These are phyloP conservation scores for Mallotus repandus DNA, from an alignment of 441 rosid genomes.

Conservation along the genomic window DNA sequence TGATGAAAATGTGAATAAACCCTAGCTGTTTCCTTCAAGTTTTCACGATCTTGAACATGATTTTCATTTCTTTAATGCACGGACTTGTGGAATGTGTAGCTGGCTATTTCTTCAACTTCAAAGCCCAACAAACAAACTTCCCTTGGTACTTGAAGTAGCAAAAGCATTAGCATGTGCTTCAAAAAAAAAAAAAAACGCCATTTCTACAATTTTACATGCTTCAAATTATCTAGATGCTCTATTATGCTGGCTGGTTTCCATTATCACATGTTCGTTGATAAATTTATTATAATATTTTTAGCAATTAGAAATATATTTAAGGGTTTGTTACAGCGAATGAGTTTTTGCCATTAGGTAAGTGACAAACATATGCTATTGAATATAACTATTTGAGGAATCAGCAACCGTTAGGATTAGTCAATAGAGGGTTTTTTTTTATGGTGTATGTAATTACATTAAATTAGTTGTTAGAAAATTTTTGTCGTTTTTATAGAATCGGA, in stretches of 20 bases:
- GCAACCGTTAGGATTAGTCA: too few species aligned
- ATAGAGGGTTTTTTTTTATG: too few species aligned
- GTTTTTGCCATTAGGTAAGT: too few species aligned
- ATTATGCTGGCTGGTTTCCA: background rate
- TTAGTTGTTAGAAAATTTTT: too few species aligned
- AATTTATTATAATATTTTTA: background rate
- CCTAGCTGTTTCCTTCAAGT: background rate
- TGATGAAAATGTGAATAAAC: too few species aligned
- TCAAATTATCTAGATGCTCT: background rate
- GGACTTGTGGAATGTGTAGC: conserved; percentile 39
- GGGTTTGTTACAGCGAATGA: too few species aligned
- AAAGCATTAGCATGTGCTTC: background rate
- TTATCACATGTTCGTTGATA: too few species aligned
- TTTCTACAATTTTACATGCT: background rate
- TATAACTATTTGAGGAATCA: too few species aligned
- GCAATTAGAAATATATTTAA: background rate
- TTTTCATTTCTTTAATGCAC: background rate
- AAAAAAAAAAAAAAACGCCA: background rate
- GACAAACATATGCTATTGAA: too few species aligned
- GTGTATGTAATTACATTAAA: too few species aligned
- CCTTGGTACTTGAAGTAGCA: conserved; percentile 18
- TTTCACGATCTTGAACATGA: background rate
- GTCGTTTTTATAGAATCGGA: too few species aligned
- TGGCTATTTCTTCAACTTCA: conserved; percentile 14
- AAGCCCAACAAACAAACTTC: conserved; percentile 23